Percentiles rank a stretch among this genome's conserved stretches.
Evolutionary conservation across 768 basidiomycete species (phyloP).

Genomic region (Omphalotus guepiniiformis): DNA sequence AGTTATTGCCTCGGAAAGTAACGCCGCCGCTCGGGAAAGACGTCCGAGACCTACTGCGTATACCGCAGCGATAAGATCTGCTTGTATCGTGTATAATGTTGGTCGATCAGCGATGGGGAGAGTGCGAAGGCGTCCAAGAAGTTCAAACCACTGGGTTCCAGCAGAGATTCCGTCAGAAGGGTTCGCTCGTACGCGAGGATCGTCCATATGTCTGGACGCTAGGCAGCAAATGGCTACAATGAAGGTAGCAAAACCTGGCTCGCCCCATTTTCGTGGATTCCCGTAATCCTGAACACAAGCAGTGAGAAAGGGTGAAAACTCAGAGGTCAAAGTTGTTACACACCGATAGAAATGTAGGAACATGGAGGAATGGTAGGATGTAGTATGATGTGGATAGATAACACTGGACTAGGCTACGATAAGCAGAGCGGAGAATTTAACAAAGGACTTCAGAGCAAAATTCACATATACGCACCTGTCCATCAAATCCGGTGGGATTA

Average conservation of each 20-base stretch:
- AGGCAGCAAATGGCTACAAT: constrained; percentile 92
- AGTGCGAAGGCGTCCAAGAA: constrained; percentile 83
- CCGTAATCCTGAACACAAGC: constrained; percentile 70
- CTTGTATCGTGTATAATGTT: constrained; percentile 89
- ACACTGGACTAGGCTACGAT: constrained; percentile 67
- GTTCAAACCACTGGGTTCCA: constrained; percentile 88
- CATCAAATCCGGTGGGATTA: constrained; percentile 88
- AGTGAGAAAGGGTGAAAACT: constrained; percentile 1
- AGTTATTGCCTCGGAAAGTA: constrained; percentile 84
- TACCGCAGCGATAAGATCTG: constrained; percentile 86
- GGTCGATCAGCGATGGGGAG: constrained; percentile 85
- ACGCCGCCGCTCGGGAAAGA: constrained; percentile 79
- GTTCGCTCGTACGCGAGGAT: constrained; percentile 81
- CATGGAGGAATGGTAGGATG: constrained; percentile 87
- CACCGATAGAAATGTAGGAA: constrained; percentile 82
- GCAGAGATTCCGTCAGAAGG: constrained; percentile 82
- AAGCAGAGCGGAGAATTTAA: constrained; percentile 9
- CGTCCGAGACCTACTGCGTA: constrained; percentile 90
- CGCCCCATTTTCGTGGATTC: constrained; percentile 92
- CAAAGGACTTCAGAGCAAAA: not conserved
- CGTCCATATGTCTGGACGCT: constrained; percentile 89
- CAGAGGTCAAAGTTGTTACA: constrained; percentile 19
- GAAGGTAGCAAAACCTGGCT: constrained; percentile 91
- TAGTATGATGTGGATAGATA: constrained; percentile 93
- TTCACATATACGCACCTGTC: constrained; percentile 62